Percentiles rank a stretch among this genome's conserved stretches.
These are phyloP conservation scores for Aotearoamyces nothofagi DNA, from an alignment of 2,329 filamentous ascomycete species.

Conservation along the genomic window DNA sequence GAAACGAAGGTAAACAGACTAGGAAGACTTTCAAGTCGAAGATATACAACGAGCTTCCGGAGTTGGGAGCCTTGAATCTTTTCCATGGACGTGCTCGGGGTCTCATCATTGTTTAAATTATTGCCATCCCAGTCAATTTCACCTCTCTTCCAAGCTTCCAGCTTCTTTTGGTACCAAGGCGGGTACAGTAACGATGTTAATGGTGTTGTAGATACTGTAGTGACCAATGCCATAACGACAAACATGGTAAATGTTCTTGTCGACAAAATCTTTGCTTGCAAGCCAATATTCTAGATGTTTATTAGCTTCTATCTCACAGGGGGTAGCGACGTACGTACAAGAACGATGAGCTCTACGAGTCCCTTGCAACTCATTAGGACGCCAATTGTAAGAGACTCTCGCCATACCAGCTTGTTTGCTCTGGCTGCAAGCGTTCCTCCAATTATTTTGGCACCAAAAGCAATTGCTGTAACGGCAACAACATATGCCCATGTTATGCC, in stretches of 20 bases:
- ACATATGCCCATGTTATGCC: slow-evolving; percentile 86
- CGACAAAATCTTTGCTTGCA: slow-evolving; percentile 70
- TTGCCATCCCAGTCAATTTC: slow-evolving; percentile 81
- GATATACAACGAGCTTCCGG: slow-evolving; percentile 59
- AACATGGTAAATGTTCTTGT: slow-evolving; percentile 81
- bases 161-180: slow-evolving; percentile 58
- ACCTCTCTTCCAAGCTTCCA: slow-evolving; percentile 61
- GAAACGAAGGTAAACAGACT: slow-evolving; percentile 72
- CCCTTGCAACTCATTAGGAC: slow-evolving; percentile 95
- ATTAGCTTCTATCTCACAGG: slow-evolving; percentile 3
- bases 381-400: slow-evolving; percentile 79
- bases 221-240: slow-evolving; percentile 83
- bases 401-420: slow-evolving; percentile 67
- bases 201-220: slow-evolving; percentile 72
- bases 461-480: slow-evolving; percentile 63
- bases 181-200: slow-evolving; percentile 63
- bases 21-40: slow-evolving; percentile 73
- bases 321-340: slow-evolving; percentile 38
- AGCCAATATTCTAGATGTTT: slow-evolving; percentile 50
- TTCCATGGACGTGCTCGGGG: slow-evolving; percentile 21
- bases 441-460: slow-evolving; percentile 72
- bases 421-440: slow-evolving; percentile 70
- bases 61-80: slow-evolving; percentile 36
- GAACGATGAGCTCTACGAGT: slow-evolving; percentile 84
- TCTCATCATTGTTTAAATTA: slow-evolving; percentile 22